These are phyloP conservation scores for Leucosporidium creatinivorum DNA, from an alignment of 768 basidiomycete genomes.

Conservation along the genomic window DNA sequence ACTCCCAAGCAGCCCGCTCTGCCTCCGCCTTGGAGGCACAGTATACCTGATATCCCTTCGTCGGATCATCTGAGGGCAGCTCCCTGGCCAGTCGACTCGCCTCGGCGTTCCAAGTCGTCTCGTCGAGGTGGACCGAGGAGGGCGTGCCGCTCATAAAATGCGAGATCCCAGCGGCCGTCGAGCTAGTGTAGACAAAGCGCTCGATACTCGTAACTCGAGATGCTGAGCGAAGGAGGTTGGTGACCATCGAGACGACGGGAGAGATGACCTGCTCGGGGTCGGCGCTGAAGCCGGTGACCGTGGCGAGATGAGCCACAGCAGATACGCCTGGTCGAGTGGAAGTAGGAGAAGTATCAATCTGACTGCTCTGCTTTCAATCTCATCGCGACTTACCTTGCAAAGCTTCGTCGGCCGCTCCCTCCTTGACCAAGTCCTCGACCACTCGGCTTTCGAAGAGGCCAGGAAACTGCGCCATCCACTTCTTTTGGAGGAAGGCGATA, in stretches of 20 bases:
- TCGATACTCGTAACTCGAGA: not conserved
- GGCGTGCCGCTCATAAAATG: not conserved
- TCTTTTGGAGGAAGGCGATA: too few relatives aligned
- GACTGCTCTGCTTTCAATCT: too few relatives aligned
- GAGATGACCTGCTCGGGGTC: not conserved
- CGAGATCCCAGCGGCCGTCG: not conserved
- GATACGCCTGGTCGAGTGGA: not conserved
- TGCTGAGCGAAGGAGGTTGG: not conserved
- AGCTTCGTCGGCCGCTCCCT: too few relatives aligned
- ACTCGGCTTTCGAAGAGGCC: too few relatives aligned
- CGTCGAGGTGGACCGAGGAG: not conserved
- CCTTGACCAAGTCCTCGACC: too few relatives aligned
- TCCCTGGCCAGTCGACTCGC: not conserved
- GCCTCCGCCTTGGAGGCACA: not conserved
- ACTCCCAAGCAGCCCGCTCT: not conserved
- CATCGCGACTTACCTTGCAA: too few relatives aligned
- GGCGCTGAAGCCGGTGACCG: not conserved
- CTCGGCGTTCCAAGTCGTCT: not conserved
- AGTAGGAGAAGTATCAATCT: too few relatives aligned
- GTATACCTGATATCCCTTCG: not conserved
- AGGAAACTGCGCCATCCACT: too few relatives aligned
- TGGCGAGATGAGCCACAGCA: not conserved
- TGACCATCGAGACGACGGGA: not conserved
- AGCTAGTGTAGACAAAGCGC: not conserved
- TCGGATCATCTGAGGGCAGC: not conserved